Percentiles rank a stretch among this genome's conserved stretches.
Evolutionary conservation across 306 rosid species (phyloP).

Genomic region (Dryas octopetala): DNA sequence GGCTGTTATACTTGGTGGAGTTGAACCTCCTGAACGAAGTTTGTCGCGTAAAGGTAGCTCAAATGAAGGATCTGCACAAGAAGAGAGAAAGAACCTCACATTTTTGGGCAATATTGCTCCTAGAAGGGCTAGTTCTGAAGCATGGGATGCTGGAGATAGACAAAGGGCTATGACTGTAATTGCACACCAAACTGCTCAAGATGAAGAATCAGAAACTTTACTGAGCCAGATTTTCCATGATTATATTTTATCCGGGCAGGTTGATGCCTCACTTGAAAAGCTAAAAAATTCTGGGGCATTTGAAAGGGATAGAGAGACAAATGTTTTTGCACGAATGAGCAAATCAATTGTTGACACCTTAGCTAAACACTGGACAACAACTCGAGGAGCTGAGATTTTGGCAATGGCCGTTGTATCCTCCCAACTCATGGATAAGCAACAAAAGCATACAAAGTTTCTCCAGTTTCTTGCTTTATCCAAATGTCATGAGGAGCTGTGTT

Average conservation of each 20-base stretch:
- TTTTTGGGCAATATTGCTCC: constrained; percentile 60
- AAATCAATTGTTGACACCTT: constrained; percentile 88
- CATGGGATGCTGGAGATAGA: constrained; percentile 74
- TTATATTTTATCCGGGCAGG: constrained; percentile 74
- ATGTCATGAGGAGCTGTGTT: constrained; percentile 97
- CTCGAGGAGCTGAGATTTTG: constrained; percentile 96
- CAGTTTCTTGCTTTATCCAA: constrained; percentile 92
- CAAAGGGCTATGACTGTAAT: constrained; percentile 60
- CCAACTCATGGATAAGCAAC: constrained; percentile 89
- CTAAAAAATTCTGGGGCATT: constrained; percentile 78
- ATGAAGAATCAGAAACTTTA: constrained; percentile 94
- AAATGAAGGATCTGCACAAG: constrained; percentile 84
- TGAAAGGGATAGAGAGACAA: constrained; percentile 89
- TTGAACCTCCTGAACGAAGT: constrained; percentile 96
- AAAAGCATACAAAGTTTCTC: constrained; percentile 81
- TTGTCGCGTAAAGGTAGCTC: constrained; percentile 97
- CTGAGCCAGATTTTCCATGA: constrained; percentile 73
- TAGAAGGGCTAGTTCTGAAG: constrained; percentile 78
- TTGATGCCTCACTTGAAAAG: constrained; percentile 72
- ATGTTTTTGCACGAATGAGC: constrained; percentile 83
- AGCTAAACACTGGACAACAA: constrained; percentile 99
- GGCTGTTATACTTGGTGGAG: constrained; percentile 93
- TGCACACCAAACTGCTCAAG: constrained; percentile 67
- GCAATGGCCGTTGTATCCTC: constrained; percentile 84
- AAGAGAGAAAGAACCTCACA: constrained; percentile 70